Base-by-base conservation (phyloP, 768 basidiomycete genomes). In the Hortiboletus flavorubellus region DNA sequence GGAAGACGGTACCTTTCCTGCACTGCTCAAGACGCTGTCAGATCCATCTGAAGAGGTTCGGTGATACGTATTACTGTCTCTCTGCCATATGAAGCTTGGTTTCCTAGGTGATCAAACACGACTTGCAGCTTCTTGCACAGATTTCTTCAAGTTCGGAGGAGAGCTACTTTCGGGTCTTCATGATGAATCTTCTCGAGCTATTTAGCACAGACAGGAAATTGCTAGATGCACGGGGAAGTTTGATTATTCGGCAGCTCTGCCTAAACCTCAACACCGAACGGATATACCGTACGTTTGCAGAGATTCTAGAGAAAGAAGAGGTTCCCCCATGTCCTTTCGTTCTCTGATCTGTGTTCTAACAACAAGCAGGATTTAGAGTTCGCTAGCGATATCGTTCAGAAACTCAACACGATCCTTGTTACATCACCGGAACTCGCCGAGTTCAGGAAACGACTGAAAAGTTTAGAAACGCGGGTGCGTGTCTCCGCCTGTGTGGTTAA, bases 231-330 rank as follows among this genome's bases (percentile, higher is more conserved):
- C 80, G 95, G 31, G 96, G 97, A 18, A 97, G 94, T 66, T 78
- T 98, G 30, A 98, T 99, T 66, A 94, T 98, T 51, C 83, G 97
- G 9, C 94, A 98, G 63, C 75, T 99, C 12, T 98, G 97, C 67
- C 71, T 95, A 40, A 93, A 93, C 65, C 80, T 99, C 55, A 97
- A 94, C 69, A 92, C 94, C 0, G 97, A 99, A 71, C 81, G 87
- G 56, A 98, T 99, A 67, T 99, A 97, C 69, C 79, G 91, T 43
- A 92, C 93, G 0, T 93, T 98, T 67, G 96, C 97, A 0, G 97
- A 98, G 75, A 94, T 99, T 35, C 70, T 99, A 61, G 97, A 98
- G 75, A 95, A 94, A 69, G 97, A 99, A 75, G 97, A 98, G 76
- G 95, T 93, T 59, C 49, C 80, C 67, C 1, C 45, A 4, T 43